A percentile compares a stretch with the other conserved stretches of the same genome.
Evolutionary conservation across 2,329 filamentous ascomycete species (phyloP).

Genomic region (Mycosphaerelloides madeirae): DNA sequence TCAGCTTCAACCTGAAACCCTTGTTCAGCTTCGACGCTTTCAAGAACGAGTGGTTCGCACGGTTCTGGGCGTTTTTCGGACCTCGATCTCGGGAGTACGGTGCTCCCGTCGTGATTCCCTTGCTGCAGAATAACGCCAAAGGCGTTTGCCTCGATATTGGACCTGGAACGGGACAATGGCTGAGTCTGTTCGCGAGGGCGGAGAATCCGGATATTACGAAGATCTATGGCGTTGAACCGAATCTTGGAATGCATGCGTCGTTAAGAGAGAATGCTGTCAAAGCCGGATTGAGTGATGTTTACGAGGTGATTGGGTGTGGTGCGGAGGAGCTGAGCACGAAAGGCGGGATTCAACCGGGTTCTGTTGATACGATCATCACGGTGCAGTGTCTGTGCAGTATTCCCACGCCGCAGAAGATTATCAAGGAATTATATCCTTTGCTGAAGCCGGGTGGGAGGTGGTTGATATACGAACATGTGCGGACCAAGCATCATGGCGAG

Average conservation of each 20-base stretch:
- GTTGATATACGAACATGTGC: slow-evolving; percentile 61
- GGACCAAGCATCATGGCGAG: slow-evolving; percentile 30
- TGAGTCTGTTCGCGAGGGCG: slow-evolving; percentile 45
- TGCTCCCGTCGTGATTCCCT: slow-evolving; percentile 46
- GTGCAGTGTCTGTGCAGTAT: slow-evolving; percentile 61
- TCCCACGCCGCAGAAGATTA: slow-evolving; percentile 54
- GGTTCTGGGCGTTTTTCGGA: slow-evolving; percentile 56
- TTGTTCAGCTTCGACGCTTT: slow-evolving; percentile 27
- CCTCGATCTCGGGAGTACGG: slow-evolving; percentile 46
- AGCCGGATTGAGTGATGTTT: slow-evolving; percentile 53
- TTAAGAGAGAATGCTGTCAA: slow-evolving; percentile 47
- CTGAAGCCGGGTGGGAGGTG: slow-evolving; percentile 59
- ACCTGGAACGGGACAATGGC: slow-evolving; percentile 58
- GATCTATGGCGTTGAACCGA: slow-evolving; percentile 63
- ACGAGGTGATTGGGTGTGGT: slow-evolving; percentile 59
- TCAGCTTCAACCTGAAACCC: slow-evolving; percentile 20
- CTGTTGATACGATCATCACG: slow-evolving; percentile 56
- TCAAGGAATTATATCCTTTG: slow-evolving; percentile 52
- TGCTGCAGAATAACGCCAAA: slow-evolving; percentile 47
- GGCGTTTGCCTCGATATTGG: slow-evolving; percentile 60
- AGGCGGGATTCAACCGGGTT: slow-evolving; percentile 47
- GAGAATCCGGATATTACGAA: slow-evolving; percentile 32
- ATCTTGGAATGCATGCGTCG: slow-evolving; percentile 47
- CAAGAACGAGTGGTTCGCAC: slow-evolving; percentile 53
- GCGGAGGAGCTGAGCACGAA: slow-evolving; percentile 52